phyloP scores from a whole-genome alignment of 345 rosid species.

The Boechera divaricarpa region DNA sequence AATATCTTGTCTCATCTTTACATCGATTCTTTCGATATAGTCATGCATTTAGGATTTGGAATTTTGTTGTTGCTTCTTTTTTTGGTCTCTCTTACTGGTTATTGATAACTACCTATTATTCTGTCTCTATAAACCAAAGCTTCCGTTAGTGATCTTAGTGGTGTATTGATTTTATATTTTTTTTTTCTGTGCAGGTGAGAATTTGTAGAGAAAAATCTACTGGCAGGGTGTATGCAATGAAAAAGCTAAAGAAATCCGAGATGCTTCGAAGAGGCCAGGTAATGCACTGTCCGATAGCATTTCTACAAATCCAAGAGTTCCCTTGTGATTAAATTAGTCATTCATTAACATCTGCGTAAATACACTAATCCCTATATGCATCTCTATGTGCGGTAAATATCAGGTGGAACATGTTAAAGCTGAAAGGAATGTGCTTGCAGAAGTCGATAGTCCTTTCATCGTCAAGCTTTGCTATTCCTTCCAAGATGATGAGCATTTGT shows the following conservation, averaged over 20 bases:
- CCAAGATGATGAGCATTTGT: constrained; percentile 72
- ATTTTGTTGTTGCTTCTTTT: constrained; percentile 4
- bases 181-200: constrained; percentile 51
- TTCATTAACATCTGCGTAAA: background rate
- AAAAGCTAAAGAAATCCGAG: constrained; percentile 50
- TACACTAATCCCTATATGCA: background rate
- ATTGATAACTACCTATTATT: background rate
- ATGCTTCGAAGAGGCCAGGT: constrained; percentile 57
- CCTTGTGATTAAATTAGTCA: background rate
- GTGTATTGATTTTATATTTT: constrained; percentile 23
- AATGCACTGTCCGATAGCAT: constrained; percentile 9
- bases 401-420: constrained; percentile 80
- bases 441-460: constrained; percentile 73
- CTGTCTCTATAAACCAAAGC: background rate
- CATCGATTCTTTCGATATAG: background rate
- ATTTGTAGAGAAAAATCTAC: constrained; percentile 56
- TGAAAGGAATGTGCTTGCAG: constrained; percentile 76
- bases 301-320: background rate
- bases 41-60: constrained; percentile 2
- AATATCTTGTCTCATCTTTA: constrained; percentile 14
- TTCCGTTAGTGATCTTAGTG: constrained; percentile 6
- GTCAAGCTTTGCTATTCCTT: constrained; percentile 72
- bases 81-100: background rate
- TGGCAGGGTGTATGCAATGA: constrained; percentile 52
- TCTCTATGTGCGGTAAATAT: constrained; percentile 5